Base-by-base conservation (phyloP, 2,329 filamentous ascomycete genomes). In the Ceratocystis ficicola region DNA sequence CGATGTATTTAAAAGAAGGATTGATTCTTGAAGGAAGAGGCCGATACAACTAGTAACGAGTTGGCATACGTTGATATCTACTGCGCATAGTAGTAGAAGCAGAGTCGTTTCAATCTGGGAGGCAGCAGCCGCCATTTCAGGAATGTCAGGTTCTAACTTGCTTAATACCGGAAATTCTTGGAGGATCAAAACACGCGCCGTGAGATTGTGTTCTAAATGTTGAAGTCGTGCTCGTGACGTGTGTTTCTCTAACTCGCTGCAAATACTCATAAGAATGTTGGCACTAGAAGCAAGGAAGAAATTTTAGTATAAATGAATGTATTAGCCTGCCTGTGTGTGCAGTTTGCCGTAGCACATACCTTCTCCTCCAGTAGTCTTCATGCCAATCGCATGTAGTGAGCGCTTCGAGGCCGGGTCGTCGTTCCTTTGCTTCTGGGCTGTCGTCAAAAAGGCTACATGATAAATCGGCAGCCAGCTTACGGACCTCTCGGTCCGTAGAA, bases 31-130 rank as follows among this genome's bases (percentile, higher is more conserved):
- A n/a, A 86, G 79, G 68, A 86, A 83, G 0, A 85, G 74, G 3
- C 79, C 79, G 64, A 87, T 83, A 70, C 83, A 85, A 15, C 79
- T 80, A 0, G 83, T 86, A 7, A 86, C 84, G 15, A 84, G 75
- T 69, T 85, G 84, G 70, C 86, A 88, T 6, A 80, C 83, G 60
- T 86, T 83, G 44, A 88, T 81, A 67, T 86, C 83, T 5, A 83
- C 78, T 17, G 85, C 87, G 71, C 85, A 88, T 6, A 88, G 77
- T 1, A 83, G 81, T 8, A 86, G 80, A 4, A 88, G 74, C 50
- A 88, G 79, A 0, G 83, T 77, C 0, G 83, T 86, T 73, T 88
- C 86, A 3, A 85, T 76, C 69, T 80, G 83, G 5, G 78, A 80
- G 3, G 78, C 79, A 15, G 81, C 78, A 17, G 76, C 75, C 28